These are phyloP conservation scores for Oxyria digyna DNA, from an alignment of 148 eudicot genomes.

Conservation along the genomic window DNA sequence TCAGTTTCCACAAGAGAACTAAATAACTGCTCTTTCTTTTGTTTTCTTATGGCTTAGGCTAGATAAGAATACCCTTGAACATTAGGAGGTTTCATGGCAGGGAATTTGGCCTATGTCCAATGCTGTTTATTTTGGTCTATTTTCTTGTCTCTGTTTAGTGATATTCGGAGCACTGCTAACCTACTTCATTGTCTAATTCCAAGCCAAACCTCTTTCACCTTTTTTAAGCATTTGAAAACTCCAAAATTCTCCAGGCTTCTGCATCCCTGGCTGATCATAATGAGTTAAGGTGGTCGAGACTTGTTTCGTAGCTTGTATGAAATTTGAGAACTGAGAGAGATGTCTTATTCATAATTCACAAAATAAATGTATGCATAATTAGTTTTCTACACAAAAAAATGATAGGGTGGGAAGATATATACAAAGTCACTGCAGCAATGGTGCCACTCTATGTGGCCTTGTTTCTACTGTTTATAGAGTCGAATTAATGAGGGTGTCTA, in stretches of 20 bases:
- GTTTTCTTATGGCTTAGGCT: neutral
- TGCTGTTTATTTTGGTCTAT: neutral
- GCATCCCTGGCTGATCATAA: neutral
- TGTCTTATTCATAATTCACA: neutral
- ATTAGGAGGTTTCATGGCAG: neutral
- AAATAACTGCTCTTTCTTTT: too few species aligned
- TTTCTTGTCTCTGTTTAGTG: neutral
- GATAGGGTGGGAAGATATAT: too few species aligned
- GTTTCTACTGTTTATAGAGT: too few species aligned
- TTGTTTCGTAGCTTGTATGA: neutral
- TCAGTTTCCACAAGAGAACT: too few species aligned
- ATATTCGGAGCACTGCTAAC: neutral
- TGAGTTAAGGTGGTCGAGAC: neutral
- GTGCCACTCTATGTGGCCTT: too few species aligned
- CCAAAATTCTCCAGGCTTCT: neutral
- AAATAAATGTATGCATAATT: neutral
- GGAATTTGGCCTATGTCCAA: neutral
- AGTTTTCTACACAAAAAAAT: too few species aligned
- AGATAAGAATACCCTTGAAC: neutral
- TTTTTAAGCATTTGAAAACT: neutral
- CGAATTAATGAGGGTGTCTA: too few species aligned
- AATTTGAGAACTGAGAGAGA: neutral
- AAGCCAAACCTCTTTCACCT: neutral
- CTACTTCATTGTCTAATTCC: neutral
- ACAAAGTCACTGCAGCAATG: too few species aligned